phyloP scores from a whole-genome alignment of 306 rosid genomes.

The Dalbergia cultrata region DNA sequence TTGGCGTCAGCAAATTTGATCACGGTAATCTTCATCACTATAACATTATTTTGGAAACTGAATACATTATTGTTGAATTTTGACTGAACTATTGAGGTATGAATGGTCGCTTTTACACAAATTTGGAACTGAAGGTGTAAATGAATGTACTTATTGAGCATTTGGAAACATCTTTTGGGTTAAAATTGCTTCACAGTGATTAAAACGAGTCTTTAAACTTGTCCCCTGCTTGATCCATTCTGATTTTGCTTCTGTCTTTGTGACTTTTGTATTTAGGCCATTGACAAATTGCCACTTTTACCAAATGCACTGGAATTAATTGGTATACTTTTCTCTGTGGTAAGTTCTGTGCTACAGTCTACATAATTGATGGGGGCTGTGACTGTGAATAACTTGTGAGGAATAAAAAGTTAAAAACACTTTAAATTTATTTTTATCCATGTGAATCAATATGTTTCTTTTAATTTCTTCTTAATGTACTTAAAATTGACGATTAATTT shows the following conservation, averaged over 20 bases:
- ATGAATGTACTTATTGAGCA: background rate
- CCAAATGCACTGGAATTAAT: slow-evolving; percentile 74
- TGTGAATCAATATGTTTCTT: background rate
- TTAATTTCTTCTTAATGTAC: slow-evolving; percentile 19
- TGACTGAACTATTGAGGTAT: slow-evolving; percentile 7
- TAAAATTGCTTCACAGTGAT: background rate
- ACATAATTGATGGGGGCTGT: slow-evolving; percentile 1
- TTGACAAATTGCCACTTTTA: slow-evolving; percentile 81
- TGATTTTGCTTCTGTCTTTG: slow-evolving; percentile 34
- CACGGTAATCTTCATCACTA: slow-evolving; percentile 55
- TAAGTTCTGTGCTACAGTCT: slow-evolving; percentile 49
- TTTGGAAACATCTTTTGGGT: slow-evolving; percentile 27
- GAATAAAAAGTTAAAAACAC: background rate
- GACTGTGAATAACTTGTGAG: background rate
- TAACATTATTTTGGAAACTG: background rate
- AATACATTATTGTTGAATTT: background rate
- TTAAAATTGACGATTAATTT: slow-evolving; percentile 34
- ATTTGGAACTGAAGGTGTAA: background rate
- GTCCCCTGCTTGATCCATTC: slow-evolving; percentile 6
- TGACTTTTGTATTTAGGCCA: slow-evolving; percentile 59
- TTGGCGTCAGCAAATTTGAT: slow-evolving; percentile 73
- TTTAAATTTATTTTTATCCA: background rate
- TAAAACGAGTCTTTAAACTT: background rate
- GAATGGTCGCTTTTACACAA: background rate
- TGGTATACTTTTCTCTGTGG: slow-evolving; percentile 79